Conservation (phyloP, 768 basidiomycete genomes). For the Xerocomellus dryophilus region DNA sequence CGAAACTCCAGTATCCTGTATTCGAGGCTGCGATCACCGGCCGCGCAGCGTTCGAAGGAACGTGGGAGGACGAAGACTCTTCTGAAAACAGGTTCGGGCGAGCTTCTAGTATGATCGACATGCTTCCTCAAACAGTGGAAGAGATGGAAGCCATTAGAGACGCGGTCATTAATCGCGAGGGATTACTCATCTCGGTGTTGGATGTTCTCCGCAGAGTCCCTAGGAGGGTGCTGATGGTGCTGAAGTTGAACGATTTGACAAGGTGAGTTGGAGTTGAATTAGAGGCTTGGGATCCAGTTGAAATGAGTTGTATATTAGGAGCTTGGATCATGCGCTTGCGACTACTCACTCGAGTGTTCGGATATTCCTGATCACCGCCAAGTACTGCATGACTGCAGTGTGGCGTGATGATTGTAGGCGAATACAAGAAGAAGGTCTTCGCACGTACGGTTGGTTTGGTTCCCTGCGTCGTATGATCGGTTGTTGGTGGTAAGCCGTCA, state of each 20-base stretch:
- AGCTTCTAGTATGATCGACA: slow-evolving; percentile 75
- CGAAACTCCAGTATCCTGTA: slow-evolving; percentile 68
- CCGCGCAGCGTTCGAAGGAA: slow-evolving; percentile 68
- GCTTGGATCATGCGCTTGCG: slow-evolving; percentile 77
- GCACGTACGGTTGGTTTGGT: slow-evolving; percentile 40
- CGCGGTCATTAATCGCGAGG: slow-evolving; percentile 81
- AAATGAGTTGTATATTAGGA: slow-evolving; percentile 39
- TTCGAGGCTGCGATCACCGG: slow-evolving; percentile 94
- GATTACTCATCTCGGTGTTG: slow-evolving; percentile 80
- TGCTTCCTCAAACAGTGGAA: slow-evolving; percentile 64
- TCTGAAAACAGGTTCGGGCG: slow-evolving; percentile 44
- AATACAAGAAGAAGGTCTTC: slow-evolving; percentile 50
- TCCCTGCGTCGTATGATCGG: slow-evolving; percentile 57
- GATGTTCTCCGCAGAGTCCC: slow-evolving; percentile 86
- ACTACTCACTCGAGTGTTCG: slow-evolving; percentile 88
- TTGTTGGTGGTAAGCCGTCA: slow-evolving; percentile 64
- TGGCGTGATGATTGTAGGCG: slow-evolving; percentile 66
- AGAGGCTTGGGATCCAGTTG: background rate
- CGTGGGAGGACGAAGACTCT: slow-evolving; percentile 43
- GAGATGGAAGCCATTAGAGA: slow-evolving; percentile 81
- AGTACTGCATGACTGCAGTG: slow-evolving; percentile 78
- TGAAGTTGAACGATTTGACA: slow-evolving; percentile 85
- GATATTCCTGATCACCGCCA: slow-evolving; percentile 87
- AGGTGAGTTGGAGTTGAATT: slow-evolving; percentile 40
- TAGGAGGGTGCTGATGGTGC: slow-evolving; percentile 74